These are phyloP conservation scores for Petunia secreta DNA, from an alignment of 257 asterid genomes.

Conservation along the genomic window DNA sequence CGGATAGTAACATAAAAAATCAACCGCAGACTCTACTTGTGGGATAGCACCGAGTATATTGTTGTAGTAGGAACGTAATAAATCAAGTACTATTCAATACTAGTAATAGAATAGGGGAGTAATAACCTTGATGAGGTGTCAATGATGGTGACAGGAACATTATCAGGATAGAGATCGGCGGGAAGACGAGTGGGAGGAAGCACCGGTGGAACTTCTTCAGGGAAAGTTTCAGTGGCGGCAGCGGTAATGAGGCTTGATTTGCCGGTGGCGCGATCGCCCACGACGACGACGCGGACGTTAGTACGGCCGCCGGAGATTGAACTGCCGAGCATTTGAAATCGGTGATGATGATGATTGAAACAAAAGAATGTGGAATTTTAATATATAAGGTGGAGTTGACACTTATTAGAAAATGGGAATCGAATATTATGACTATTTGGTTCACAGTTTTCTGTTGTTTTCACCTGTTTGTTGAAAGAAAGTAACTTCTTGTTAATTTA, in stretches of 20 bases:
- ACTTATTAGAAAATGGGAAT: background rate
- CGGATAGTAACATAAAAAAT: too few species aligned
- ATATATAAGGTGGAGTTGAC: background rate
- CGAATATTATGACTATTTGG: background rate
- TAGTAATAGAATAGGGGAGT: background rate
- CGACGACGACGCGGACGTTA: slow-evolving; percentile 81
- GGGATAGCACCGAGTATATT: too few species aligned
- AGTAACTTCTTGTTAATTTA: background rate
- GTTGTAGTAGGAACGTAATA: background rate
- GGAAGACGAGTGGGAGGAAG: slow-evolving; percentile 97
- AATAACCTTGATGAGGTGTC: slow-evolving; percentile 89
- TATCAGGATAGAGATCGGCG: slow-evolving; percentile 88
- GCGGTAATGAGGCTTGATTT: slow-evolving; percentile 94
- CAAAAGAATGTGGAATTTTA: background rate
- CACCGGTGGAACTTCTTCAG: slow-evolving; percentile 80
- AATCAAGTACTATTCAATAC: background rate
- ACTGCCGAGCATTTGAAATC: slow-evolving; percentile 55
- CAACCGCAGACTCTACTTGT: too few species aligned
- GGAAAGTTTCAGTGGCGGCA: slow-evolving; percentile 82
- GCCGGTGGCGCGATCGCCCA: slow-evolving; percentile 96
- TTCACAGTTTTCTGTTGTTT: slow-evolving; percentile 24
- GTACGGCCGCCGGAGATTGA: slow-evolving; percentile 60
- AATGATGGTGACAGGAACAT: slow-evolving; percentile 75
- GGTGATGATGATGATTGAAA: too few species aligned
- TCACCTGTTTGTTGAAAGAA: background rate